A percentile compares a stretch with the other conserved stretches of the same genome.
phyloP scores from a whole-genome alignment of 805 yeast species.

The Myxozyma kluyveri region DNA sequence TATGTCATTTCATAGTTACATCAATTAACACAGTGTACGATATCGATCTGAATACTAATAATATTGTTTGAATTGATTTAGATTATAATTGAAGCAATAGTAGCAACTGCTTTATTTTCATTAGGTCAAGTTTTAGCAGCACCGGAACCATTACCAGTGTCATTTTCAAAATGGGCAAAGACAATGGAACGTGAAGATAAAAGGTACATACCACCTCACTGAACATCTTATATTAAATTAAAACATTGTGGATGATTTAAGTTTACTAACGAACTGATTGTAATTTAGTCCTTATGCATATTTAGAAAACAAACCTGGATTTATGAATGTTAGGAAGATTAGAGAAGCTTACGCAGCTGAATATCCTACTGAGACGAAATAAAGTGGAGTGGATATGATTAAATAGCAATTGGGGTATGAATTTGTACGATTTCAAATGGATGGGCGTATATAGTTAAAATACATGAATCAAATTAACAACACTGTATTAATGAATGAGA shows the following conservation, averaged over 20 bases:
- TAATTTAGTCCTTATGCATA: slow-evolving; percentile 22
- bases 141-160: slow-evolving; percentile 15
- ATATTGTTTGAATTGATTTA: neutral
- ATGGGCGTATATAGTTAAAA: neutral
- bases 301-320: slow-evolving; percentile 21
- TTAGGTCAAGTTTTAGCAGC: slow-evolving; percentile 22
- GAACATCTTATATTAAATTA: neutral
- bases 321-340: slow-evolving; percentile 6
- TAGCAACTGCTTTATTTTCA: slow-evolving; percentile 17
- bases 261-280: no score
- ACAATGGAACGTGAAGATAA: slow-evolving; percentile 15
- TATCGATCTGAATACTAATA: neutral
- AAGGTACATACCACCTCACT: slow-evolving; percentile 8
- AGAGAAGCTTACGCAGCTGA: slow-evolving; percentile 2
- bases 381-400: no score
- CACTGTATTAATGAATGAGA: no score
- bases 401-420: no score
- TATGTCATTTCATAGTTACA: slow-evolving; percentile 3
- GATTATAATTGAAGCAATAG: slow-evolving; percentile 25
- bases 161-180: slow-evolving; percentile 27
- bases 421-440: no score
- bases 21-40: neutral
- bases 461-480: neutral
- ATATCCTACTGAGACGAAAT: no score
- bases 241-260: neutral